phyloP scores from a whole-genome alignment of 148 eudicot species.

The Rhododendron griersonianum region DNA sequence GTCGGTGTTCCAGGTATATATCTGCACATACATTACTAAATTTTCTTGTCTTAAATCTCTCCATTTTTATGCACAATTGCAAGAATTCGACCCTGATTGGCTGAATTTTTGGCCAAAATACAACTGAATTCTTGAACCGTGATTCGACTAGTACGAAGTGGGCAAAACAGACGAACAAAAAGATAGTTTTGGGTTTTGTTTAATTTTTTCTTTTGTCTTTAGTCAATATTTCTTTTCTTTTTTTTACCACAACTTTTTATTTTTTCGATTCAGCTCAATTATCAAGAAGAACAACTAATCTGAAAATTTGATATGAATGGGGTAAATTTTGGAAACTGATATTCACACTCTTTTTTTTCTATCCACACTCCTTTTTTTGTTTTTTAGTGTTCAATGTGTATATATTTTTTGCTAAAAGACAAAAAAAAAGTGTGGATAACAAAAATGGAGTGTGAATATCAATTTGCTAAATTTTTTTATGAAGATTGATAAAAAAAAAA shows the following conservation, averaged over 20 bases:
- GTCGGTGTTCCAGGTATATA: background rate
- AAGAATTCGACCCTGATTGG: background rate
- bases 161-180: background rate
- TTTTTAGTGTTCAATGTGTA: too few relatives aligned
- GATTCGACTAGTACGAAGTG: background rate
- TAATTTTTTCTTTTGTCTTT: background rate
- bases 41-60: background rate
- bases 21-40: background rate
- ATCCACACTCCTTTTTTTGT: too few relatives aligned
- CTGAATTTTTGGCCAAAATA: background rate
- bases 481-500: background rate
- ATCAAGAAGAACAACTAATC: background rate
- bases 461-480: too few relatives aligned
- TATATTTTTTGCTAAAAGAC: too few relatives aligned
- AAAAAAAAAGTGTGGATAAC: too few relatives aligned
- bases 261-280: too few relatives aligned
- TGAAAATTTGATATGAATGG: too few relatives aligned
- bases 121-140: background rate
- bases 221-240: background rate
- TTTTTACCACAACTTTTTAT: background rate
- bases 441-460: too few relatives aligned
- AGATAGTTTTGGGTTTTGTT: background rate
- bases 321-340: too few relatives aligned
- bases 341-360: too few relatives aligned
- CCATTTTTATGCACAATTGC: background rate